Base-by-base conservation (phyloP, 2,329 filamentous ascomycete species). In the Colletotrichum trifolii region DNA sequence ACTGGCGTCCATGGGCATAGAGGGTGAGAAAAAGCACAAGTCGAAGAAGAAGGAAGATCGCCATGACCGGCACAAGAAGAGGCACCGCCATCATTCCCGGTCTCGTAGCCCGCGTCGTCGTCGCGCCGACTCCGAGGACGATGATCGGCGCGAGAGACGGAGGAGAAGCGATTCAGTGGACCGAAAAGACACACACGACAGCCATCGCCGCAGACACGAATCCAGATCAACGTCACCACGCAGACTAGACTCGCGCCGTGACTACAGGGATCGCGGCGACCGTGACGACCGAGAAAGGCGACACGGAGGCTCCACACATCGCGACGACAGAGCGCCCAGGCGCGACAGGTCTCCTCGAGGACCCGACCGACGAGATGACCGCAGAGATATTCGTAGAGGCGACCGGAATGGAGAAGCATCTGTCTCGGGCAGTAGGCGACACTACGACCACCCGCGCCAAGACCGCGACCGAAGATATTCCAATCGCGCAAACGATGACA, bases 1-100 rank as follows among this genome's bases (percentile, higher is more conserved):
- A 38, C 82, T 96, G 34, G 85, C 86, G 0, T 83, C 85, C 9
- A 88, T 89, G 77, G 87, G 87, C 0, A 82, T 87, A 48, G 81
- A 78, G 1, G 83, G 85, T 12, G 79, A 83, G 5, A 59, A 64
- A 48, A 67, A 75, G 54, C 59, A 74, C 6, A 75, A 76, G 60
- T 71, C 75, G 1, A 78, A 76, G 50, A 74, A 71, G 38, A 77
- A 73, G 63, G 79, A 79, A 58, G 82, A 84, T 47, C 82, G 82
- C 53, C 79, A 82, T 9, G 82, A 84, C 48, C 82, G 82, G 53
- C 79, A 82, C 25, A 25, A 25, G 25, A 25, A 25, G 25, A 5
- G 25, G 25, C 25, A 25, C 25, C 25, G 25, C 25, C 25, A 25
- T 25, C 25, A 79, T 56, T 84, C 83, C 1, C 76, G 78, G 38